Base-by-base conservation (phyloP, 2,329 filamentous ascomycete genomes). In the Colletotrichum melonis region DNA sequence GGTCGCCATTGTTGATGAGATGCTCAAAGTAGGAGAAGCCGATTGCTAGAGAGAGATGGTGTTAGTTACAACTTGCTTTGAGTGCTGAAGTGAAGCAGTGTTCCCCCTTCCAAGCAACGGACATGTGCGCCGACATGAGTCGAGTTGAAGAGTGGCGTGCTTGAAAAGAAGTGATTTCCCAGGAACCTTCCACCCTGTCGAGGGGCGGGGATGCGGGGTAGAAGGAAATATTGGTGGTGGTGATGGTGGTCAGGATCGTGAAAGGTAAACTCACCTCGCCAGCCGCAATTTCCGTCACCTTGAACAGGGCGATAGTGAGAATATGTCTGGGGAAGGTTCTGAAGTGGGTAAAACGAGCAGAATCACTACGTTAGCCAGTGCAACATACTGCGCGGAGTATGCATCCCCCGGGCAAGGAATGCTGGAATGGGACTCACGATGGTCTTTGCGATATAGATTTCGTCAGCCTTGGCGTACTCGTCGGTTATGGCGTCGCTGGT, bases 211-310 rank as follows among this genome's bases (percentile, higher is more conserved):
- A 74, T 74, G 73, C 71, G 66, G 73, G 73, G 73, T 74, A 14
- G 38, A 62, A 46, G 52, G 28, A 38, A n/a, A 69, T n/a, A 57
- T 30, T 62, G 16, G n/a, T 52, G 26, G 52, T 24, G 30, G 22
- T 35, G 12, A 38, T 42, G 38, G 59, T 26, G 14, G 63, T 42
- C 35, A 35, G 26, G 46, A 46, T 24, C 24, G 54, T 58, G 38
- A 62, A 65, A 55, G 52, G 65, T 76, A 76, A 77, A 85, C 92
- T 86, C 88, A 98, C 96, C 97, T 92, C 96, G 91, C 96, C 97
- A 98, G 79, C 96, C 97, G 84, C 97, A 98, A 81, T 97, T 97
- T 72, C 97, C 97, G 84, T 98, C 96, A 66, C 97, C 96, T 82
- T 93, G 92, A 81, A 98, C 91, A 12, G 92, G 92, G 68, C 97